Evolutionary conservation across 345 rosid genomes (phyloP).

Genomic region (Euphorbia lathyris): DNA sequence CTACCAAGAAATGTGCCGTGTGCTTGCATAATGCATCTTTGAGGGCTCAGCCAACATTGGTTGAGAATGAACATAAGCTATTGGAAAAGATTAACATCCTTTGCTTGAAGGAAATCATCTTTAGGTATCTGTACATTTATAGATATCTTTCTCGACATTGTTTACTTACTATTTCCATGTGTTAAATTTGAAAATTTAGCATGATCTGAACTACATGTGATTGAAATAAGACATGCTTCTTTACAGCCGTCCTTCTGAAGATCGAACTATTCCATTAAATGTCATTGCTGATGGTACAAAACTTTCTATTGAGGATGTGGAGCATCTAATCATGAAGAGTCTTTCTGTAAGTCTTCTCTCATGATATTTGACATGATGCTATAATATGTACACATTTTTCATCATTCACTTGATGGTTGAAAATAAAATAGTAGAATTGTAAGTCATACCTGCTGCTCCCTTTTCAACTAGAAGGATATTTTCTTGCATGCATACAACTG

Average conservation of each 20-base stretch:
- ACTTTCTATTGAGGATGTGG: too few species aligned
- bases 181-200: neutral
- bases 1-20: conserved; percentile 81
- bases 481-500: neutral
- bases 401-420: too few species aligned
- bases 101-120: conserved; percentile 94
- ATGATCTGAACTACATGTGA: conserved; percentile 5
- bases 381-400: too few species aligned
- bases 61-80: too few species aligned
- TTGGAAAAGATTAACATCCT: conserved; percentile 97
- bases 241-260: conserved; percentile 91
- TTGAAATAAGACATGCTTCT: conserved; percentile 12
- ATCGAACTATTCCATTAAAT: too few species aligned
- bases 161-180: too few species aligned
- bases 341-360: too few species aligned
- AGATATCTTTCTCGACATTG: neutral
- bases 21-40: conserved; percentile 75
- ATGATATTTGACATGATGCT: too few species aligned
- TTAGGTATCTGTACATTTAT: conserved; percentile 49
- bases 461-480: neutral
- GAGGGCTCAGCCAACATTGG: conserved; percentile 90
- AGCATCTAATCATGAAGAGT: too few species aligned
- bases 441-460: neutral
- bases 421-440: neutral
- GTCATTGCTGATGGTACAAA: too few species aligned